These are phyloP conservation scores for Brachypodium distachyon DNA, from an alignment of 202 grass and related monocot genomes.

Conservation along the genomic window DNA sequence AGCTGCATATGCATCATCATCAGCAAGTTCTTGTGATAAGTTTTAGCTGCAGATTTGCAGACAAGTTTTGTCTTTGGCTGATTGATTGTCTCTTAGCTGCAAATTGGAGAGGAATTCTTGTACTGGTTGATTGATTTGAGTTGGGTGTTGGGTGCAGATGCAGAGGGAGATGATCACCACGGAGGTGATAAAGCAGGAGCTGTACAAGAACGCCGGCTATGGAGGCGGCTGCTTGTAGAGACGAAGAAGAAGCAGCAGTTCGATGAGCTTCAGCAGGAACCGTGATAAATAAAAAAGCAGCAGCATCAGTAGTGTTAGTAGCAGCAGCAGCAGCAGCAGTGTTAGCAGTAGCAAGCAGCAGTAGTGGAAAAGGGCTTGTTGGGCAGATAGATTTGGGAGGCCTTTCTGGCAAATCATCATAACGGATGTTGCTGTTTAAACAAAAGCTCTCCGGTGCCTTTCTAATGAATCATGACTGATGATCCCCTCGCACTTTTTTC, in stretches of 20 bases:
- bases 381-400: conserved; percentile 26
- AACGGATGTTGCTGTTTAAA: conserved; percentile 21
- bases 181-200: conserved; percentile 79
- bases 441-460: conserved; percentile 32
- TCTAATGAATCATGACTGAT: conserved; percentile 11
- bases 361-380: neutral
- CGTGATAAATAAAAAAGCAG: neutral
- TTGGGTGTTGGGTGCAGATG: conserved; percentile 25
- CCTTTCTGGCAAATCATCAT: conserved; percentile 15
- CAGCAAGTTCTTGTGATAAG: neutral
- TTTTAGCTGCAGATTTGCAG: neutral
- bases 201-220: conserved; percentile 81
- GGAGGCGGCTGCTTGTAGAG: conserved; percentile 90
- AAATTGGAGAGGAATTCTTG: no score
- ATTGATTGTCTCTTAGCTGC: neutral
- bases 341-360: neutral
- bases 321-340: neutral
- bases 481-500: neutral
- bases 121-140: no score
- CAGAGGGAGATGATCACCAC: conserved; percentile 55
- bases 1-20: no score
- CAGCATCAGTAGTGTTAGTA: neutral
- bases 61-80: neutral
- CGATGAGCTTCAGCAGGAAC: neutral
- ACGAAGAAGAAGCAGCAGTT: neutral